Evolutionary conservation across 192 early-diverging fungal genomes (phyloP), one percentile per base, ranked within the genome.

Genomic region (Coemansia sp.): DNA sequence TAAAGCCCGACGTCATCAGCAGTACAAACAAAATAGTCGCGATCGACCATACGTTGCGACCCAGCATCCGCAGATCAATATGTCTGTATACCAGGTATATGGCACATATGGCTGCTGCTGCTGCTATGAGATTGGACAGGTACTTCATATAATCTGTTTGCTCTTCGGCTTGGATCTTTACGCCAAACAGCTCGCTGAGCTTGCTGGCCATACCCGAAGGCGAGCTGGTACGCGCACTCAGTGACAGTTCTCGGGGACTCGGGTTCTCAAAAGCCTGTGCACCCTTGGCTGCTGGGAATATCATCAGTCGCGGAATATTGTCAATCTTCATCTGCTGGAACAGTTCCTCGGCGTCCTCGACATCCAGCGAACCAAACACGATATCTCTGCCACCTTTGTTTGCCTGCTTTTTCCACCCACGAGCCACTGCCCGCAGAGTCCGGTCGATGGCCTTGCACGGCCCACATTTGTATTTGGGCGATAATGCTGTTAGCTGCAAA

Each of bases 1-100:
- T 83, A 58, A 67, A 74, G 31, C 80, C 80, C 31, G 80, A 77
- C 28, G 69, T 77, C 80, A 83, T 83, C 68, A 83, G 54, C 65
- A 83, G 60, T 51, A 75, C 72, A 70, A 83, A 83, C 61, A 70
- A 32, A 49, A 73, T 76, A 5, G 70, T 63, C 14, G 42, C 60
- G 36, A 76, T 66, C 2, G 74, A 71, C 67, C 70, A 72, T 38
- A 67, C 28, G 38, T 69, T 82, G 48, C 71, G 69, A 5, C 69
- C 68, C n/a, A 82, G 64, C 45, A 40, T 54, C 14, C 71, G 54
- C 54, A 72, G 58, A 38, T 68, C 63, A 10, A 82, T 34, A 20
- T 72, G 57, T 55, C 38, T 65, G 61, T 71, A 72, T 18, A 65
- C 74, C 60, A 70, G 38, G 18, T 25, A 62, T 34, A 29, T 60